Conservation (phyloP, 495 filamentous ascomycete species). For the Penicillium parvum region DNA sequence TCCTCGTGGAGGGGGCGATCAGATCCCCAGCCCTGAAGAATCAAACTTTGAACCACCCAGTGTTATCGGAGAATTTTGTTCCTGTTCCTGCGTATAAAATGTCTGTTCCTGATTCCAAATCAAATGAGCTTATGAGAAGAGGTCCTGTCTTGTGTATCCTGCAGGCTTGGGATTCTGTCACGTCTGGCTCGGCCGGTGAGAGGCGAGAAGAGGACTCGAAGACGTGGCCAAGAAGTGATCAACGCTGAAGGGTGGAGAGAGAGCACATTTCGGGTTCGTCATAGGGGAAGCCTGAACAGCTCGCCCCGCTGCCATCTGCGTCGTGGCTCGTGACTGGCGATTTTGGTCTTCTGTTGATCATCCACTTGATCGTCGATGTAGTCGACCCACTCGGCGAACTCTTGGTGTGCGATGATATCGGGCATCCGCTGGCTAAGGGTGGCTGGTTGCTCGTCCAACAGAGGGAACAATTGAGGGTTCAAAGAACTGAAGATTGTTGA, state of each 20-base stretch:
- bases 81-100: neutral
- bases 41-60: neutral
- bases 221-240: slow-evolving; percentile 9
- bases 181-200: neutral
- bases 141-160: neutral
- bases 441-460: slow-evolving; percentile 13
- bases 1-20: slow-evolving; percentile 1
- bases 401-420: neutral
- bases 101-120: neutral
- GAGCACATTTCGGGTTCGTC: slow-evolving; percentile 3
- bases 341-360: neutral
- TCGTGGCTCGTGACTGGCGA: slow-evolving; percentile 3
- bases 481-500: too few relatives aligned
- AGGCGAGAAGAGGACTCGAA: neutral
- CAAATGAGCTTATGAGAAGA: neutral
- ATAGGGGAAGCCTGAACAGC: slow-evolving; percentile 1
- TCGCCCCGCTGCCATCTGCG: neutral
- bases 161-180: neutral
- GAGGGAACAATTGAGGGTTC: too few relatives aligned
- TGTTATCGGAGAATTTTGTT: neutral
- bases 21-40: neutral
- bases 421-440: slow-evolving; percentile 1
- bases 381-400: slow-evolving; percentile 8
- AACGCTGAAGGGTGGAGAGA: slow-evolving; percentile 1
- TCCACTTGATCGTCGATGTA: slow-evolving; percentile 8